Percentiles rank a stretch among this genome's conserved stretches.
These are phyloP conservation scores for Vicia villosa DNA, from an alignment of 306 rosid species.

Conservation along the genomic window DNA sequence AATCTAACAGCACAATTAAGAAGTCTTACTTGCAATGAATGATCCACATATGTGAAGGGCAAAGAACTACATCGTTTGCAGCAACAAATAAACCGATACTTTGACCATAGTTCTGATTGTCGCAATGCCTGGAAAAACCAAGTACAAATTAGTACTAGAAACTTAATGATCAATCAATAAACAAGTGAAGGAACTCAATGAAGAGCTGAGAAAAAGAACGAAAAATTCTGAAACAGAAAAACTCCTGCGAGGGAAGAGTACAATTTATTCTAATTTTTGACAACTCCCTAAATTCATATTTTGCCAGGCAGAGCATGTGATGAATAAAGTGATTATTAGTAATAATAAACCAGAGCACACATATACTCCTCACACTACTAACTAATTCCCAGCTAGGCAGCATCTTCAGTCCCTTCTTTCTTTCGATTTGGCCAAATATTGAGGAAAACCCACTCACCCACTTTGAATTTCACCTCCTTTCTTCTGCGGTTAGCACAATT, in stretches of 20 bases:
- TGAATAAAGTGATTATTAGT: slow-evolving; percentile 2
- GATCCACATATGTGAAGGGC: slow-evolving; percentile 58
- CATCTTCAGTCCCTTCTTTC: too few relatives aligned
- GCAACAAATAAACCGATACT: slow-evolving; percentile 64
- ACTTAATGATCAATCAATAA: not conserved
- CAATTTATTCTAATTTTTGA: slow-evolving; percentile 5
- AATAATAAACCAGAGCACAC: too few relatives aligned
- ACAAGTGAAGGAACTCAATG: slow-evolving; percentile 6
- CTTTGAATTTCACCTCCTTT: too few relatives aligned
- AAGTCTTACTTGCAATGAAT: slow-evolving; percentile 66
- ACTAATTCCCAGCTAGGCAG: too few relatives aligned
- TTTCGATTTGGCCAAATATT: too few relatives aligned
- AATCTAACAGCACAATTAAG: not conserved
- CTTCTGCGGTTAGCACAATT: too few relatives aligned
- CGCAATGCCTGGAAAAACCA: slow-evolving; percentile 53
- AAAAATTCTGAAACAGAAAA: not conserved
- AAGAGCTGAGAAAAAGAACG: not conserved
- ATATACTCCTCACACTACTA: too few relatives aligned
- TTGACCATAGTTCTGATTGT: slow-evolving; percentile 73
- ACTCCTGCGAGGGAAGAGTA: not conserved
- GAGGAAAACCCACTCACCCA: too few relatives aligned
- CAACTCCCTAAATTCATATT: slow-evolving; percentile 1
- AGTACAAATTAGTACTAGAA: slow-evolving; percentile 10
- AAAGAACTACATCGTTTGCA: slow-evolving; percentile 59
- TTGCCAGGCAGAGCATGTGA: not conserved